These are phyloP conservation scores for Venturia oleaginea DNA, from an alignment of 2,329 filamentous ascomycete genomes.

Conservation along the genomic window DNA sequence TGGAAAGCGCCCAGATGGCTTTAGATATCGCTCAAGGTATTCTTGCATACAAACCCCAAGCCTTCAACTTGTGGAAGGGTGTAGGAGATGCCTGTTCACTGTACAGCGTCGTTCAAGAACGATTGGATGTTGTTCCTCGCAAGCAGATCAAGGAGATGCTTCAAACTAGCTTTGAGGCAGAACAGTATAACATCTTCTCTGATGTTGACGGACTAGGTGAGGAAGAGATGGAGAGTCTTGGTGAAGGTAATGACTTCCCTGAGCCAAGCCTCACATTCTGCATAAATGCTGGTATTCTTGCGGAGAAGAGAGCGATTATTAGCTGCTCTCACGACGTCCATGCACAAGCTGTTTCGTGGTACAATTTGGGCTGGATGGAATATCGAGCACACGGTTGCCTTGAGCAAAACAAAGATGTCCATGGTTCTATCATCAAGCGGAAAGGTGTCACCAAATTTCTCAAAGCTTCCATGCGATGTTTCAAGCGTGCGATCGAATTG, in stretches of 20 bases:
- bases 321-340: constrained; percentile 65
- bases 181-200: constrained; percentile 52
- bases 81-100: constrained; percentile 81
- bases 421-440: constrained; percentile 12
- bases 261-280: constrained; percentile 33
- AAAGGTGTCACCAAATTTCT: constrained; percentile 48
- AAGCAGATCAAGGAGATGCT: constrained; percentile 52
- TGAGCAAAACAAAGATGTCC: constrained; percentile 25
- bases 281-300: constrained; percentile 66
- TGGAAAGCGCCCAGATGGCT: constrained; percentile 59
- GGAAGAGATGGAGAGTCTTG: constrained; percentile 23
- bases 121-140: constrained; percentile 53
- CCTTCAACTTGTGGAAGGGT: constrained; percentile 94
- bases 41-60: constrained; percentile 50
- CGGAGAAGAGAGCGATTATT: constrained; percentile 77
- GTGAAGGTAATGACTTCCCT: neutral
- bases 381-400: constrained; percentile 67
- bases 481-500: constrained; percentile 91
- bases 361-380: constrained; percentile 93
- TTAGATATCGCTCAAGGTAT: constrained; percentile 59
- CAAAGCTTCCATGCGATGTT: constrained; percentile 75
- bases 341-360: constrained; percentile 91
- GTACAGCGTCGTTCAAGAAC: constrained; percentile 69
- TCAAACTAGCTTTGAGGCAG: constrained; percentile 40
- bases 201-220: constrained; percentile 59